Evolutionary conservation across 495 filamentous ascomycete species (phyloP).

Genomic region (Aspergillus sclerotiicarbonarius): DNA sequence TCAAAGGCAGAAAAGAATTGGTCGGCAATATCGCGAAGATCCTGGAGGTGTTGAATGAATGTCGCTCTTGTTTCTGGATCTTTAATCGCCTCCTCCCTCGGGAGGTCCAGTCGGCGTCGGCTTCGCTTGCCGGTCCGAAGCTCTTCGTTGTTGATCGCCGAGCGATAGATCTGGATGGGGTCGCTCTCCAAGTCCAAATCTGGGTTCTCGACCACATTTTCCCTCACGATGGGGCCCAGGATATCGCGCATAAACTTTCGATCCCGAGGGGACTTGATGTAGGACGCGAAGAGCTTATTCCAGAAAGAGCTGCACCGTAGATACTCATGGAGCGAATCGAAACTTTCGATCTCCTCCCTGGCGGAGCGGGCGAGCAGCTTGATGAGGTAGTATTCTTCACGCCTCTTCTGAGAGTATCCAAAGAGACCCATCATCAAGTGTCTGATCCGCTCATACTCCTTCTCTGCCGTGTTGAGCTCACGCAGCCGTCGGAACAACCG

Average conservation of each 20-base stretch:
- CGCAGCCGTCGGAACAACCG: constrained; percentile 80
- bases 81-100: constrained; percentile 86
- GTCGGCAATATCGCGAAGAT: constrained; percentile 88
- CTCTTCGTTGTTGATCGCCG: constrained; percentile 94
- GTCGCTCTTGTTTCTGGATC: constrained; percentile 87
- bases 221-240: constrained; percentile 75
- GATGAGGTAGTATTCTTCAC: constrained; percentile 95
- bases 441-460: constrained; percentile 87
- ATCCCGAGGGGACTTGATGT: constrained; percentile 88
- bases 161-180: constrained; percentile 94
- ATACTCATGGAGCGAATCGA: constrained; percentile 75
- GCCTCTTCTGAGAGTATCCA: constrained; percentile 92
- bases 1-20: constrained; percentile 81
- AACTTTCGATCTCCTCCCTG: constrained; percentile 80
- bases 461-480: constrained; percentile 83
- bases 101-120: constrained; percentile 72
- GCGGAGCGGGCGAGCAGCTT: constrained; percentile 82
- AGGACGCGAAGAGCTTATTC: constrained; percentile 79
- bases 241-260: constrained; percentile 88
- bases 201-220: constrained; percentile 88
- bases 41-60: constrained; percentile 90
- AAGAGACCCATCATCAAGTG: constrained; percentile 96
- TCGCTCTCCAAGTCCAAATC: constrained; percentile 93
- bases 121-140: constrained; percentile 85
- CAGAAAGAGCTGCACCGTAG: constrained; percentile 90